These are phyloP conservation scores for Chlorella sp. DNA, from an alignment of 139 green algal species.

Conservation along the genomic window DNA sequence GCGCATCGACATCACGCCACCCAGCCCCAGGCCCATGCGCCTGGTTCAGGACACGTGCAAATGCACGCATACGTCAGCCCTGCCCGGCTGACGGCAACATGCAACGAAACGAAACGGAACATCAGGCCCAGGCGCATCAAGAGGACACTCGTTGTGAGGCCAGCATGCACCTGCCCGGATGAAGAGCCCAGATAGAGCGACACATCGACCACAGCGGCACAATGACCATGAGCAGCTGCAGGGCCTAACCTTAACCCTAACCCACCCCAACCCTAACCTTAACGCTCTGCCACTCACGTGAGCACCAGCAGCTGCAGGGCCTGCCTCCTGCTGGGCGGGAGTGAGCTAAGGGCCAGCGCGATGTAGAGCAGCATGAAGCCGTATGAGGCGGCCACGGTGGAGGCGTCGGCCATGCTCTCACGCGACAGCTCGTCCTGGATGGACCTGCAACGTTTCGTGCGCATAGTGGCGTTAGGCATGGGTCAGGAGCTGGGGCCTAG, in stretches of 20 bases:
- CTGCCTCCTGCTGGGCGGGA: slow-evolving; percentile 28
- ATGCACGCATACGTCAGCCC: too few species aligned
- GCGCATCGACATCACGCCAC: slow-evolving; percentile 68
- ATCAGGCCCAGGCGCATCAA: too few species aligned
- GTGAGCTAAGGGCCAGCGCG: slow-evolving; percentile 48
- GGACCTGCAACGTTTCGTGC: slow-evolving; percentile 54
- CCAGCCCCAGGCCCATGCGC: slow-evolving; percentile 52
- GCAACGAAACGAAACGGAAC: background rate
- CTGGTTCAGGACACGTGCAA: slow-evolving; percentile 15
- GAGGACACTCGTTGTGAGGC: too few species aligned
- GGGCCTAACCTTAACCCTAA: too few species aligned
- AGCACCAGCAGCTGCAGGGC: slow-evolving; percentile 27
- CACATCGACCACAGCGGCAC: too few species aligned
- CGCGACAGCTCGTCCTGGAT: slow-evolving; percentile 79
- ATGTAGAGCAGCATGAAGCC: slow-evolving; percentile 85
- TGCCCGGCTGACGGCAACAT: background rate
- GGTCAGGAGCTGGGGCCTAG: too few species aligned
- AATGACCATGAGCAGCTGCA: too few species aligned
- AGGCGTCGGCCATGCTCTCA: slow-evolving; percentile 60
- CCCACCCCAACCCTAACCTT: too few species aligned
- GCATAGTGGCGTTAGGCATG: background rate
- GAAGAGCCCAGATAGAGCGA: too few species aligned
- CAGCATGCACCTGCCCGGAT: too few species aligned
- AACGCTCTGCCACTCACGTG: too few species aligned
- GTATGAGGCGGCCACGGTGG: slow-evolving; percentile 73